Conservation (phyloP, 1,139 yeast species). For the Kodamaea ohmeri region DNA sequence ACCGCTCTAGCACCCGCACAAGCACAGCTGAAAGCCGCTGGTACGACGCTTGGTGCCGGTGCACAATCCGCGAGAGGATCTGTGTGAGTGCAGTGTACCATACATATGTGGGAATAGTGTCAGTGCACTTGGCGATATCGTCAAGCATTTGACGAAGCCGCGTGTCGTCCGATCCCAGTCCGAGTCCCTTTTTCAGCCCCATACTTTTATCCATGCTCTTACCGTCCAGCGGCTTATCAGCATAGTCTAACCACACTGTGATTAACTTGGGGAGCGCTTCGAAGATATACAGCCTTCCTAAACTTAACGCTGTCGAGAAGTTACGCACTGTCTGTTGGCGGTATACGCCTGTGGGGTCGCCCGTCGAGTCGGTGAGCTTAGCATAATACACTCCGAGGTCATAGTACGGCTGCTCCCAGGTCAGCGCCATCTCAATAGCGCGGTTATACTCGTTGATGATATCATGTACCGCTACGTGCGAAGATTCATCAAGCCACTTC, state of each 20-base stretch:
- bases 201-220: too few relatives aligned
- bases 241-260: constrained; percentile 90
- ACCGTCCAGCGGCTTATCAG: constrained; percentile 28
- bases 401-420: constrained; percentile 81
- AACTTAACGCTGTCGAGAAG: constrained; percentile 65
- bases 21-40: constrained; percentile 57
- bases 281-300: constrained; percentile 67
- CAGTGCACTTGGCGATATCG: constrained; percentile 48
- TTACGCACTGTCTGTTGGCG: constrained; percentile 64
- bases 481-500: constrained; percentile 84
- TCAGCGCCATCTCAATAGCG: constrained; percentile 54
- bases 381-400: constrained; percentile 78
- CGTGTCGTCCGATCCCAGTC: too few relatives aligned
- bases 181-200: too few relatives aligned
- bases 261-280: constrained; percentile 89
- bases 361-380: constrained; percentile 64
- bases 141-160: constrained; percentile 48
- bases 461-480: constrained; percentile 74
- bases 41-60: constrained; percentile 57
- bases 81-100: constrained; percentile 91
- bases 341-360: constrained; percentile 55
- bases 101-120: constrained; percentile 55
- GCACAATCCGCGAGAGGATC: constrained; percentile 73
- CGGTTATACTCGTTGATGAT: constrained; percentile 67
- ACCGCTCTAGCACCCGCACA: constrained; percentile 53